Evolutionary conservation across 139 green algal genomes (phyloP), one percentile per base, ranked within the genome.

Genomic region (Chlamydomonas urium): DNA sequence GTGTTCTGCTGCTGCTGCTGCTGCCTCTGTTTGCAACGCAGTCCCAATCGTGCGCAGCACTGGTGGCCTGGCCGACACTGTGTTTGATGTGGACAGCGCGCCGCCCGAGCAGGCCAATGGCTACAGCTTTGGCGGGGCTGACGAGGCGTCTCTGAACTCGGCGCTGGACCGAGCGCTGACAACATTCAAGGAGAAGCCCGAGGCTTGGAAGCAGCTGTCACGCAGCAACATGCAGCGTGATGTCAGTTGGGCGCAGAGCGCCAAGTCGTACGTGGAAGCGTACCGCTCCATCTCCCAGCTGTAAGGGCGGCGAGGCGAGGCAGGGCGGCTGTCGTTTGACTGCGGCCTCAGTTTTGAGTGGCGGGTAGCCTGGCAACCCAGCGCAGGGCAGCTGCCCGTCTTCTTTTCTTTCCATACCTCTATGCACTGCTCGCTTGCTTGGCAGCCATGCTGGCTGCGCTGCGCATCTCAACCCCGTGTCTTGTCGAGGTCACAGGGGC

Each of bases 121-220:
- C 34, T 98, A 87, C 79, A 80, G 83, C n/a, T 98, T 98, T 77
- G 85, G 92, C 47, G 94, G 93, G 57, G 75, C 87, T 21, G 89
- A 96, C 66, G 90, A 94, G 45, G 78, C 63, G 23, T 80, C 80
- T 5, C 48, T 96, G 67, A 70, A 91, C 63, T 70, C 47, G 31
- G 88, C 89, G 8, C 79, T 97, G 47, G 84, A 93, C 75, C 79
- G 91, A 3, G 89, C 86, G 4, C 29, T 93, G n/a, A n/a, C 31
- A 17, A 73, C 85, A 36, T 94, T 85, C 78, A 59, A 80, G 3
- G 67, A 86, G 8, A 33, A 82, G 36, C 73, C 62, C 3, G 47
- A 62, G 21, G 75, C 70, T 60, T 91, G 84, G 84, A 14, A 42
- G 26, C 37, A 83, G 28, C 73, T 90, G 17, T 62, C 26, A 17